Conservation (phyloP, 2,329 filamentous ascomycete genomes). For the Pseudogymnoascus destructans region DNA sequence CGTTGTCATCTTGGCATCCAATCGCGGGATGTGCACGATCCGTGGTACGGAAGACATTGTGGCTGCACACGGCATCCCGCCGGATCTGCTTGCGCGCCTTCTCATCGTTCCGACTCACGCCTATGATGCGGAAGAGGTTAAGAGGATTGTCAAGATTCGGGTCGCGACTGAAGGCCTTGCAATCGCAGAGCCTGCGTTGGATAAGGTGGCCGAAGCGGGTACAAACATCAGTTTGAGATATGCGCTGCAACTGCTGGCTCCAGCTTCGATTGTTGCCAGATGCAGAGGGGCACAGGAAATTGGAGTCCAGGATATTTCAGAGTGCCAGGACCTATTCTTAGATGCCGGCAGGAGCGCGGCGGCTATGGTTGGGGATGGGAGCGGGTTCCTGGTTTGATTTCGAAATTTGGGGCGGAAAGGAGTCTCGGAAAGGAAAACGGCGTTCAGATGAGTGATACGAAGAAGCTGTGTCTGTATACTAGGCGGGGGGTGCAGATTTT, state of each 20-base stretch:
- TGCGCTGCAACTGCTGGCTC: conserved; percentile 68
- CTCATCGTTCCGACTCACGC: conserved; percentile 92
- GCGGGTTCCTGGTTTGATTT: conserved; percentile 40
- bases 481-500: not conserved
- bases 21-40: conserved; percentile 86
- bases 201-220: conserved; percentile 77
- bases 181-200: conserved; percentile 69
- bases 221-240: conserved; percentile 84
- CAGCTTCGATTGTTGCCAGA: conserved; percentile 66
- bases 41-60: conserved; percentile 71
- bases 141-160: conserved; percentile 76
- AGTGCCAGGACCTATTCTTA: conserved; percentile 75
- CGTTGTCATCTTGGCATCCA: conserved; percentile 94
- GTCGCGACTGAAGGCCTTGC: conserved; percentile 68
- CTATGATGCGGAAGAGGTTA: conserved; percentile 81
- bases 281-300: conserved; percentile 68
- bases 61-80: conserved; percentile 84
- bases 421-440: conserved; percentile 9
- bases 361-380: conserved; percentile 51
- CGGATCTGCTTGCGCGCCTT: conserved; percentile 83
- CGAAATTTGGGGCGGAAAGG: conserved; percentile 9
- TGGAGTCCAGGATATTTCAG: conserved; percentile 61
- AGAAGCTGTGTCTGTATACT: conserved; percentile 5
- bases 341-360: conserved; percentile 67
- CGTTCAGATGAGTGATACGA: conserved; percentile 5